These are phyloP conservation scores for Penicillium alfredii DNA, from an alignment of 495 filamentous ascomycete species.

Conservation along the genomic window DNA sequence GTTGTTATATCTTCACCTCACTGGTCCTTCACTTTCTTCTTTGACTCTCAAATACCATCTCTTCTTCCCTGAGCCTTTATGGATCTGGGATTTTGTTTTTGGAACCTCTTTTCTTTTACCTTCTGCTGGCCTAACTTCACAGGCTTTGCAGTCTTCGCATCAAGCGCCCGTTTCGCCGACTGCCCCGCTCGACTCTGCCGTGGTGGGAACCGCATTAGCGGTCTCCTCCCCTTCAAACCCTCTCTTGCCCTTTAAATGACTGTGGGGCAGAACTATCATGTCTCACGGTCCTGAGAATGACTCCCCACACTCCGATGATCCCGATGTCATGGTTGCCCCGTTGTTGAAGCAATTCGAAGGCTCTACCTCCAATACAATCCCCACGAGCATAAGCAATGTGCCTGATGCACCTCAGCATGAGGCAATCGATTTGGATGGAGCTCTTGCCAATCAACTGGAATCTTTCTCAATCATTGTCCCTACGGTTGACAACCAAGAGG, in stretches of 20 bases:
- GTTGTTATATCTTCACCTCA: too few species aligned
- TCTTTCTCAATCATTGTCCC: conserved; percentile 36
- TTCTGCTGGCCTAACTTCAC: background rate
- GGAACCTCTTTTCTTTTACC: too few species aligned
- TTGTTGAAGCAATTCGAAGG: conserved; percentile 13
- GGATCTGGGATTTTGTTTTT: too few species aligned
- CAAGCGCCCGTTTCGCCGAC: background rate
- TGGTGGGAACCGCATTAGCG: background rate
- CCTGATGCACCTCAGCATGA: background rate
- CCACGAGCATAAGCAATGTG: background rate
- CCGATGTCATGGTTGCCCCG: conserved; percentile 16
- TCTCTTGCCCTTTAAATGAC: background rate
- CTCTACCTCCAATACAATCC: background rate
- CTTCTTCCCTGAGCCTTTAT: too few species aligned
- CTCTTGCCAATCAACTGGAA: background rate
- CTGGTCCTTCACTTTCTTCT: too few species aligned
- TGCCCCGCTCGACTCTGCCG: background rate
- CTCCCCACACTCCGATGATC: conserved; percentile 7
- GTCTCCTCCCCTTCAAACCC: background rate
- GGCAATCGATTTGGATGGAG: background rate
- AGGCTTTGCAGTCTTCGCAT: background rate
- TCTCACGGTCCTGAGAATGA: background rate
- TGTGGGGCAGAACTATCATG: background rate
- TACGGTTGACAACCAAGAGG: conserved; percentile 27
- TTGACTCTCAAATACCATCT: too few species aligned